Evolutionary conservation across 768 basidiomycete species (phyloP), one percentile per base, ranked within the genome.

Genomic region (Boletus subparvulus): DNA sequence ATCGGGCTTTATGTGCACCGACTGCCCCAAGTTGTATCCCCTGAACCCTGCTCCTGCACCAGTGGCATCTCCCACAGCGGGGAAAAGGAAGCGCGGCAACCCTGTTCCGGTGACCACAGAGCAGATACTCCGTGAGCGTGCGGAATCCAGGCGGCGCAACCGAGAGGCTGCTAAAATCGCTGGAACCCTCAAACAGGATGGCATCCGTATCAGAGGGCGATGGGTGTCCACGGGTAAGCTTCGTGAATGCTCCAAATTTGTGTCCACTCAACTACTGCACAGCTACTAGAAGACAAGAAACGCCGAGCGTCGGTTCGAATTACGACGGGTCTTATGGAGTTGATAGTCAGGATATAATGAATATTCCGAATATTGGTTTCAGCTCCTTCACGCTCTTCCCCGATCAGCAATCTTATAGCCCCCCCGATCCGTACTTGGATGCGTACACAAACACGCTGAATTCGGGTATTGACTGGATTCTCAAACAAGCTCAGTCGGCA

Each of bases 261-360:
- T 45, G 40, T 36, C 26, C 41, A 50, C 57, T 46, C 26, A 54
- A 45, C 35, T 37, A 32, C 54, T 41, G 42, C 46, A 44, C 63
- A 83, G 80, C 73, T 58, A 79, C 83, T 37, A 78, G 73, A 62
- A 77, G 80, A 37, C 81, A 83, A 55, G 69, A 74, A 60, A 72
- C 76, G 43, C 64, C 74, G 48, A 68, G 65, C 42, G 59, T 79
- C 35, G 83, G 84, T 28, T 63, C 86, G 24, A 73, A 75, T 28
- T 84, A 81, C 56, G 82, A 88, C 64, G 87, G 87, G 1, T 77
- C 83, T n/a, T 73, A 74, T 35, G 86, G 86, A 35, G 83, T 88
- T 19, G 87, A 89, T 65, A 82, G 80, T 53, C 81, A 85, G 61
- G 87, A 88, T 58, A 84, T 88, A 49, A 58, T 77, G 52, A 81